Percentiles rank a stretch among this genome's conserved stretches.
phyloP scores from a whole-genome alignment of 306 rosid genomes.

The Casuarina glauca region DNA sequence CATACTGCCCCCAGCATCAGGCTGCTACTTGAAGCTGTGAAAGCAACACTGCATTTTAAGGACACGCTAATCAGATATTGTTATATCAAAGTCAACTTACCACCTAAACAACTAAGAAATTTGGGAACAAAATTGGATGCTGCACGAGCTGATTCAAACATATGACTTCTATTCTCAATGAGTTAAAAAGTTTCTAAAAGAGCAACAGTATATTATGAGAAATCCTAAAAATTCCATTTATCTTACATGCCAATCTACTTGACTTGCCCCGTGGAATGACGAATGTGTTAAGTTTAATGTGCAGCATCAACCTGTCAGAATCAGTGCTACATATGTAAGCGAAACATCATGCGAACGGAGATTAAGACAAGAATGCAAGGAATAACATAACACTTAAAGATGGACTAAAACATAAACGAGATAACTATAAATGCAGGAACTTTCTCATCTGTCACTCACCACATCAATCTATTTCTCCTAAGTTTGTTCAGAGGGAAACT shows the following conservation, averaged over 20 bases:
- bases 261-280: background rate
- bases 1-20: constrained; percentile 87
- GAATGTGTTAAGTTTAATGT: constrained; percentile 7
- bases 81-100: constrained; percentile 21
- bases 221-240: constrained; percentile 23
- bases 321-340: background rate
- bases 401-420: background rate
- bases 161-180: constrained; percentile 16
- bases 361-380: constrained; percentile 9
- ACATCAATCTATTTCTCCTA: background rate
- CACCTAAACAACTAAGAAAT: constrained; percentile 3
- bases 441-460: background rate
- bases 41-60: constrained; percentile 46
- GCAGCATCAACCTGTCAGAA: constrained; percentile 6
- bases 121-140: constrained; percentile 10
- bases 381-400: background rate
- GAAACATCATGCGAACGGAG: background rate
- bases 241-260: constrained; percentile 6
- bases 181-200: constrained; percentile 17
- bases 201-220: constrained; percentile 11
- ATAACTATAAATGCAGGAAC: background rate
- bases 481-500: background rate
- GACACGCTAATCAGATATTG: constrained; percentile 32
- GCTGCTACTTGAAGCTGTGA: constrained; percentile 42
- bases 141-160: background rate